Base-by-base conservation (phyloP, 768 basidiomycete species). In the Dentipellis fragilis region DNA sequence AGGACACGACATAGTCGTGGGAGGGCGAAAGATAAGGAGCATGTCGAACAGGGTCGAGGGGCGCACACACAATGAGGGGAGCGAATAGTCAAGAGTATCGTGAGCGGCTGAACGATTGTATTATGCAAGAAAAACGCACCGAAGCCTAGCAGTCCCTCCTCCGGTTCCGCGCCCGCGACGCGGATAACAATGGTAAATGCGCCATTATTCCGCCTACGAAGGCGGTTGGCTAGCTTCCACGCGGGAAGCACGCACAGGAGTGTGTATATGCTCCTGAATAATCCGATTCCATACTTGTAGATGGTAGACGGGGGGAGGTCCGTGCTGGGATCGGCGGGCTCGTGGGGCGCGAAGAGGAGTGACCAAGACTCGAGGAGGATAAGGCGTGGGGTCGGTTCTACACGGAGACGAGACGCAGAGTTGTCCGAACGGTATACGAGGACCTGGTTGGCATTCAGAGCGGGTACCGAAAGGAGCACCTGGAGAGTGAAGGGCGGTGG, bases 221-320 rank as follows among this genome's bases (percentile, higher is more conserved):
- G 72, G 51, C 80, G 80, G 64, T 79, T 83, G 67, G 78, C 78
- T 51, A 85, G 76, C 66, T 79, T 84, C 87, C 88, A 92, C 0
- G 85, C 74, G 16, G 89, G 89, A 3, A 90, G 75, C 22, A 89
- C 75, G 53, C 87, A 78, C 48, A 91, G 74, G 45, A 91, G 68
- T 52, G 81, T 84, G 73, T 73, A 92, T 6, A 88, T 65, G 64
- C 86, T 87, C 51, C 89, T 78, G 72, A 91, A 92, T 17, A 90
- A 76, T 35, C 86, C 78, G 63, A 92, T 91, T 37, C 85, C 82
- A 62, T 90, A 84, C 68, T 92, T 92, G 77, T 92, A 92, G 54
- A 89, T 84, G 11, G 84, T 86, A 0, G 89, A 77, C 37, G 85
- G 80, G 12, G 83, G 79, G 39, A 85, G 74, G 57, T 85, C 84